phyloP scores from a whole-genome alignment of 331 rosid genomes.

The Pyrus hybrid region DNA sequence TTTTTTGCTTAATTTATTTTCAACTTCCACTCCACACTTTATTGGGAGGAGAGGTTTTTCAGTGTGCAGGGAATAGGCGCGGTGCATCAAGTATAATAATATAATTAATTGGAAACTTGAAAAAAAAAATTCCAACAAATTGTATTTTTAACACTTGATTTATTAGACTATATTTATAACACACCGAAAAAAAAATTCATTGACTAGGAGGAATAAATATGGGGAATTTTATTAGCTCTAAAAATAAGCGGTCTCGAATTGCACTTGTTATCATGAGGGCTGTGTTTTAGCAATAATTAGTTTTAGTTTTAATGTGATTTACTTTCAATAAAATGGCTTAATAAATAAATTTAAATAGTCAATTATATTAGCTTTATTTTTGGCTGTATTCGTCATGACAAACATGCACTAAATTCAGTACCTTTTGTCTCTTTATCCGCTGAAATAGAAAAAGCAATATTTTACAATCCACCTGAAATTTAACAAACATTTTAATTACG shows the following conservation, averaged over 20 bases:
- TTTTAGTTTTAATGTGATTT: background rate
- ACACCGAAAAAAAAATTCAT: too few relatives aligned
- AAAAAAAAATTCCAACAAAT: too few relatives aligned
- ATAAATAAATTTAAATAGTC: background rate
- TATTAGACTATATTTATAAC: too few relatives aligned
- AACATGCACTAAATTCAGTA: background rate
- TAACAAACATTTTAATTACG: background rate
- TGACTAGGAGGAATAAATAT: too few relatives aligned
- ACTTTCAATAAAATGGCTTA: background rate
- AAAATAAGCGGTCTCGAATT: background rate
- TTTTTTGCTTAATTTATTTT: background rate
- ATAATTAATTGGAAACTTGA: too few relatives aligned
- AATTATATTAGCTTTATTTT: background rate
- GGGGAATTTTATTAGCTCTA: background rate
- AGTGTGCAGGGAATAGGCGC: background rate
- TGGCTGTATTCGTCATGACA: background rate
- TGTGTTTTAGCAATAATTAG: background rate
- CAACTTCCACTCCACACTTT: background rate
- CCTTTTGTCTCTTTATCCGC: background rate
- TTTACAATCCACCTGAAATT: background rate
- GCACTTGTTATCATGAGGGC: background rate
- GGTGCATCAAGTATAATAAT: background rate
- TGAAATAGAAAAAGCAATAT: background rate
- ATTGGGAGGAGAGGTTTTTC: too few relatives aligned
- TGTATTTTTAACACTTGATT: too few relatives aligned